Percentiles rank a stretch among this genome's conserved stretches.
Conservation (phyloP, 495 filamentous ascomycete genomes). For the Neurospora sp. region DNA sequence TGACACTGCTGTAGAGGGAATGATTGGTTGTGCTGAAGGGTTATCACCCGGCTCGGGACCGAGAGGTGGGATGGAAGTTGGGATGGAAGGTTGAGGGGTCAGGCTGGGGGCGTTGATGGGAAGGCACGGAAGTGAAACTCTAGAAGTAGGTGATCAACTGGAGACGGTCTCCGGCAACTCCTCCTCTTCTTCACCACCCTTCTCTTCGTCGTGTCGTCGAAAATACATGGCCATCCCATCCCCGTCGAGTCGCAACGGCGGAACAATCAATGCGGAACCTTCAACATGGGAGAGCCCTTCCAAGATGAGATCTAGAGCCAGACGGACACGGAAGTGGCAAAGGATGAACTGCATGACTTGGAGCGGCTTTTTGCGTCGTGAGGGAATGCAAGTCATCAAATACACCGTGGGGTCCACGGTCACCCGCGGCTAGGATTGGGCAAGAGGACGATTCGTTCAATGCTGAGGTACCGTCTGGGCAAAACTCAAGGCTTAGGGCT, state of each 20-base stretch:
- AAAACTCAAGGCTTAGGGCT: constrained; percentile 12
- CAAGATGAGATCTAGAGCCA: constrained; percentile 42
- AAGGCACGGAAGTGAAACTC: background rate
- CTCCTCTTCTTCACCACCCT: background rate
- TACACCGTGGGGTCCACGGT: too few species aligned
- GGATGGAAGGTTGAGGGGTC: background rate
- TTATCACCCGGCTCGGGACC: background rate
- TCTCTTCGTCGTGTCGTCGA: background rate
- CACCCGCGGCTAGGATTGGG: background rate
- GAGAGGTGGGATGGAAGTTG: background rate
- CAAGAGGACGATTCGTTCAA: constrained; percentile 21
- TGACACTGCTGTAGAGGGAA: background rate
- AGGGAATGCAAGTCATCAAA: constrained; percentile 16
- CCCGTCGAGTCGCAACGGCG: background rate
- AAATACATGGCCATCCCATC: background rate
- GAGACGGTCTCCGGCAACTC: background rate
- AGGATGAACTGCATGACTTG: too few species aligned
- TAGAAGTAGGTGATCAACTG: background rate
- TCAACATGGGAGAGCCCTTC: constrained; percentile 42
- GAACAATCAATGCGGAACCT: constrained; percentile 48
- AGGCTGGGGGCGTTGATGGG: background rate
- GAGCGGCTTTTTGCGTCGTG: constrained; percentile 24
- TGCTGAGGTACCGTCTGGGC: constrained; percentile 20
- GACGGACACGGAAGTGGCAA: constrained; percentile 12
- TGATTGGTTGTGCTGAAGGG: background rate